A percentile compares a stretch with the other conserved stretches of the same genome.
phyloP scores from a whole-genome alignment of 257 asterid species.

The Capsicum rhomboideum region DNA sequence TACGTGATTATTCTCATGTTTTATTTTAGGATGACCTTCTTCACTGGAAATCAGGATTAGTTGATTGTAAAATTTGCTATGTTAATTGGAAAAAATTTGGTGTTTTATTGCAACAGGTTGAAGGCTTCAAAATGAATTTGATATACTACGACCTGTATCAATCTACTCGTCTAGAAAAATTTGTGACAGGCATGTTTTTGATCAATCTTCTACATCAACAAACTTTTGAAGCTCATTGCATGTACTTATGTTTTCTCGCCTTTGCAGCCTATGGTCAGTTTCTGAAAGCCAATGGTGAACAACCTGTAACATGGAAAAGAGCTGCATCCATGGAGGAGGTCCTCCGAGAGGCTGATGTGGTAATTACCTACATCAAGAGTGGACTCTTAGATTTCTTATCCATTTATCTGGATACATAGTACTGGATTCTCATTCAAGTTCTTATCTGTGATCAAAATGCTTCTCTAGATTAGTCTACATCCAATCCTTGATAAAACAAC shows the following conservation, averaged over 20 bases:
- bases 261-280: conserved; percentile 87
- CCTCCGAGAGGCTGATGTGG: conserved; percentile 83
- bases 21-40: neutral
- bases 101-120: conserved; percentile 44
- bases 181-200: conserved; percentile 64
- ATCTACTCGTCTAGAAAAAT: conserved; percentile 89
- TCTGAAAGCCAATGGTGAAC: conserved; percentile 85
- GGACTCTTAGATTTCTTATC: neutral
- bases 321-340: conserved; percentile 92
- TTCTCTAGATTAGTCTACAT: conserved; percentile 82
- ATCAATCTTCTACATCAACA: neutral
- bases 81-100: conserved; percentile 3
- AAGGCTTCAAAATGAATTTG: conserved; percentile 98
- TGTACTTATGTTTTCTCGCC: neutral
- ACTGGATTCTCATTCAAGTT: neutral
- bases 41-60: neutral
- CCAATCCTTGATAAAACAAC: conserved; percentile 93
- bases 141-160: conserved; percentile 95
- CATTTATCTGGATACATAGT: neutral
- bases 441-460: neutral
- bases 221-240: neutral
- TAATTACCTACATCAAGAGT: conserved; percentile 8
- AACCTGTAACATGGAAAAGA: conserved; percentile 87
- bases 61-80: neutral
- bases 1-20: neutral